Conservation (phyloP, 768 basidiomycete genomes). For the Cystobasidium ongulense region DNA sequence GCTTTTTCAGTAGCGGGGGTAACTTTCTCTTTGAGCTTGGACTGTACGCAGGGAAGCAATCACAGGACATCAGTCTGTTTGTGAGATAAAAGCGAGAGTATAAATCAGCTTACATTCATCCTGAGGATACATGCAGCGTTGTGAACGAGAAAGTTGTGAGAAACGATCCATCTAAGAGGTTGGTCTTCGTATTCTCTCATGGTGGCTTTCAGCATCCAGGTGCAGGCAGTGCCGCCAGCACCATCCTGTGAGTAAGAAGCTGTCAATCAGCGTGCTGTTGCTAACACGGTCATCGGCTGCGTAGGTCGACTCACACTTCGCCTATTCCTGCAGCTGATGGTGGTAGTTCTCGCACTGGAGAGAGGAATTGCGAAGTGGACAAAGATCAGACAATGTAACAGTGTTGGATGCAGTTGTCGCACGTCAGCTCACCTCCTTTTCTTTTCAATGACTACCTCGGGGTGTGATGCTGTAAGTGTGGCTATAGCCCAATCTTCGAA, state of each 20-base stretch:
- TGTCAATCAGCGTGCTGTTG: too few relatives aligned
- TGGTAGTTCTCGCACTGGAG: not conserved
- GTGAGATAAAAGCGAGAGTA: too few relatives aligned
- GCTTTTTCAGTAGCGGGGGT: not conserved
- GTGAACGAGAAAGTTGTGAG: not conserved
- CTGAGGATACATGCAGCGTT: not conserved
- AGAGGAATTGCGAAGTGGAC: not conserved
- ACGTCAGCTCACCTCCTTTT: not conserved
- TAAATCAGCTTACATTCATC: not conserved
- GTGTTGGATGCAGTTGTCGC: not conserved
- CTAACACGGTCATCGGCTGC: too few relatives aligned
- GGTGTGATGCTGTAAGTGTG: not conserved
- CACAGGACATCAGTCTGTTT: too few relatives aligned
- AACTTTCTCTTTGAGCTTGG: not conserved
- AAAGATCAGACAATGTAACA: not conserved
- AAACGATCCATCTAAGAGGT: not conserved
- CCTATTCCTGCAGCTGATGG: conserved; percentile 12
- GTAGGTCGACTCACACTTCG: not conserved
- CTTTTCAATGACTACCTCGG: not conserved
- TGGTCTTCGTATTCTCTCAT: not conserved
- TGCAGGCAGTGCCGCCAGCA: not conserved
- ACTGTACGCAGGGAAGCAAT: not conserved
- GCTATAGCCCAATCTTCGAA: not conserved
- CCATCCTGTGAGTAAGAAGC: not conserved
- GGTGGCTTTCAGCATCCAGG: not conserved